Evolutionary conservation across 176 grass and related monocot genomes (phyloP).

Genomic region (Lolium rigidum): DNA sequence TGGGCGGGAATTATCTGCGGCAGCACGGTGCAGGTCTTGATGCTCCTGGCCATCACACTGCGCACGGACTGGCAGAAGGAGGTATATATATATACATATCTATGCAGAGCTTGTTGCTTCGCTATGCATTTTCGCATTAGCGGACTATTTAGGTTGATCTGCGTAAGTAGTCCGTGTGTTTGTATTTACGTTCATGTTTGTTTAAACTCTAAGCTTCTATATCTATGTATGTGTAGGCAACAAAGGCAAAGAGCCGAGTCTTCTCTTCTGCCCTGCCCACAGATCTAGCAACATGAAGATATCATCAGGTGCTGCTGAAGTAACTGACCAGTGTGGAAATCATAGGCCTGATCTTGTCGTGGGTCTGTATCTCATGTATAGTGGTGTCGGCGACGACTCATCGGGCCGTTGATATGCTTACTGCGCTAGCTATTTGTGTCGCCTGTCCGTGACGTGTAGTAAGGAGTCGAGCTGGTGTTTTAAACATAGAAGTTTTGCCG

Average conservation of each 20-base stretch:
- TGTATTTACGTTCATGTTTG: neutral
- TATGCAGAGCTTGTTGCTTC: neutral
- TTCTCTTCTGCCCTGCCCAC: conserved; percentile 50
- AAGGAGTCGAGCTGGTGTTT: too few species aligned
- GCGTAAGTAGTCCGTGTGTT: neutral
- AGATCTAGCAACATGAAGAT: conserved; percentile 32
- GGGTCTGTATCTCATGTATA: too few species aligned
- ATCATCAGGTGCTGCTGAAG: neutral
- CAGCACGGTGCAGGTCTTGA: conserved; percentile 51
- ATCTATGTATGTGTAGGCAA: conserved; percentile 11
- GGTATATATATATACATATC: conserved; percentile 38
- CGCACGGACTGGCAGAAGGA: conserved; percentile 72
- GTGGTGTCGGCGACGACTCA: too few species aligned
- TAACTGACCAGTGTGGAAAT: too few species aligned
- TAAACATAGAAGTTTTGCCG: too few species aligned
- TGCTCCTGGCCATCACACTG: conserved; percentile 48
- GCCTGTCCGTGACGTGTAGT: too few species aligned
- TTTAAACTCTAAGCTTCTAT: too few species aligned
- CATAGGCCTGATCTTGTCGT: too few species aligned
- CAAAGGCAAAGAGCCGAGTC: conserved; percentile 52
- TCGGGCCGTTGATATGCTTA: too few species aligned
- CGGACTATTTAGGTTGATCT: neutral
- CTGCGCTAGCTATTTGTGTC: too few species aligned
- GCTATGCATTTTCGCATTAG: neutral
- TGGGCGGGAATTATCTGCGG: conserved; percentile 79